phyloP scores from a whole-genome alignment of 371 early-diverging fungal species.

The Batkoa obscura region DNA sequence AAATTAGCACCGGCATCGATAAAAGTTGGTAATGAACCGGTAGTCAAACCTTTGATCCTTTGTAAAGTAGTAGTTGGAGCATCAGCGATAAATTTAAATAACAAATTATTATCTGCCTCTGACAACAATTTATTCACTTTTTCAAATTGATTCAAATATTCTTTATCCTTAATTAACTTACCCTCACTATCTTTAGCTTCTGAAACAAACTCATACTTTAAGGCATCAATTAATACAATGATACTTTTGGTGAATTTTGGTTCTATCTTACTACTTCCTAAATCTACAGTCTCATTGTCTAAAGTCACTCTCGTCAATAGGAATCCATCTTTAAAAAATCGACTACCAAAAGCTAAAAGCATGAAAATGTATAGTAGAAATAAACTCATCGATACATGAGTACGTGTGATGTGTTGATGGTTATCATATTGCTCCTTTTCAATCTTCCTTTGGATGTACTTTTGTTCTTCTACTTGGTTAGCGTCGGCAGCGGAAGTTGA shows the following conservation, averaged over 20 bases:
- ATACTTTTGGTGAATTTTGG: slow-evolving; percentile 18
- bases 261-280: too few species aligned
- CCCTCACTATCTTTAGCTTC: slow-evolving; percentile 11
- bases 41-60: slow-evolving; percentile 78
- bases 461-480: too few species aligned
- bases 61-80: slow-evolving; percentile 96
- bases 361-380: background rate
- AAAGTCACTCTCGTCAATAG: background rate
- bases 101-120: slow-evolving; percentile 27
- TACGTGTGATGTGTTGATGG: background rate
- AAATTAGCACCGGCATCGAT: slow-evolving; percentile 90
- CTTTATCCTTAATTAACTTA: slow-evolving; percentile 11
- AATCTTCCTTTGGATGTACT: too few species aligned
- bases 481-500: too few species aligned
- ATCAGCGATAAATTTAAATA: slow-evolving; percentile 77
- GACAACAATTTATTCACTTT: slow-evolving; percentile 28
- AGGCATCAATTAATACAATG: slow-evolving; percentile 73
- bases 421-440: background rate
- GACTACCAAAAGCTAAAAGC: background rate
- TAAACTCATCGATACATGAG: background rate
- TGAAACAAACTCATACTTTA: slow-evolving; percentile 57
- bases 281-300: background rate
- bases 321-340: slow-evolving; percentile 1
- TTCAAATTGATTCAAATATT: slow-evolving; percentile 60
- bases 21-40: slow-evolving; percentile 79